A percentile compares a stretch with the other conserved stretches of the same genome.
These are phyloP conservation scores for Remersonia thermophila DNA, from an alignment of 2,329 filamentous ascomycete species.

Conservation along the genomic window DNA sequence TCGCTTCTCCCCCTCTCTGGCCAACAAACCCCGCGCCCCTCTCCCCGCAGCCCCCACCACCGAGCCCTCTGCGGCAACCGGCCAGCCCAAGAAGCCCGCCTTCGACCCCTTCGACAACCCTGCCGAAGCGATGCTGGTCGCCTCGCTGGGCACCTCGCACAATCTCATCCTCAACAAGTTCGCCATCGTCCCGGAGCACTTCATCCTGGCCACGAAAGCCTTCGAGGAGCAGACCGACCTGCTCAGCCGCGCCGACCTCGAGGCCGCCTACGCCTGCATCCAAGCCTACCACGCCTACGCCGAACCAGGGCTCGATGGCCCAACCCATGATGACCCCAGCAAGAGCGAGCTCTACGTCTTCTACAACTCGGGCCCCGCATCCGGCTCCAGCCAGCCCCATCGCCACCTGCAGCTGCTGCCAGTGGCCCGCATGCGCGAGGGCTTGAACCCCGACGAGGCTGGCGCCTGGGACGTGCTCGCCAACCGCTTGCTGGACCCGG, in stretches of 20 bases:
- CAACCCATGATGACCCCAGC: constrained; percentile 11
- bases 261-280: constrained; percentile 49
- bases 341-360: constrained; percentile 44
- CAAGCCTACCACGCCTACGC: constrained; percentile 34
- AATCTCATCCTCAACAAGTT: constrained; percentile 64
- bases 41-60: not conserved
- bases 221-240: constrained; percentile 54
- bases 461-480: constrained; percentile 39
- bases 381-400: constrained; percentile 60
- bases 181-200: constrained; percentile 57
- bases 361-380: constrained; percentile 58
- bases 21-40: constrained; percentile 23
- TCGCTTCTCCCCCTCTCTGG: constrained; percentile 49
- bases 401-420: constrained; percentile 61
- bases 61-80: not conserved
- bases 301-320: constrained; percentile 10
- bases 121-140: constrained; percentile 38
- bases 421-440: constrained; percentile 48
- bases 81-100: constrained; percentile 4
- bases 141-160: constrained; percentile 41
- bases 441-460: constrained; percentile 23
- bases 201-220: constrained; percentile 54
- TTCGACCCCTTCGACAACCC: constrained; percentile 57
- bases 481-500: constrained; percentile 22
- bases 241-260: constrained; percentile 48